A percentile compares a stretch with the other conserved stretches of the same genome.
These are phyloP conservation scores for Lentithecium fluviatile DNA, from an alignment of 495 filamentous ascomycete species.

Conservation along the genomic window DNA sequence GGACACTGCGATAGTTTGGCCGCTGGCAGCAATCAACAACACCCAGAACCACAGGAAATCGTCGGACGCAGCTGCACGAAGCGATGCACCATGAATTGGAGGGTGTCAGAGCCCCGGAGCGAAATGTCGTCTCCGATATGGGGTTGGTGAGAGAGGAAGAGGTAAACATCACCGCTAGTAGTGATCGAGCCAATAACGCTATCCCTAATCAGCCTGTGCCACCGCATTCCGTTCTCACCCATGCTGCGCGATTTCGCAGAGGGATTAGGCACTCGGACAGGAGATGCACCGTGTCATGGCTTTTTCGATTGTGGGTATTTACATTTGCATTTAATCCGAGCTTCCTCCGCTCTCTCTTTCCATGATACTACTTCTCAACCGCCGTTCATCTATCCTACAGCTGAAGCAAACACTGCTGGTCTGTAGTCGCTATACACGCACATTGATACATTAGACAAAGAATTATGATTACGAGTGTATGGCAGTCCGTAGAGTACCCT, in stretches of 20 bases:
- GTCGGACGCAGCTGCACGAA: conserved; percentile 13
- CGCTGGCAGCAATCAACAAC: conserved; percentile 10
- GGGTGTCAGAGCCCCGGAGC: conserved; percentile 3
- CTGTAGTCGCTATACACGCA: conserved; percentile 4
- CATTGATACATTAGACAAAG: conserved; percentile 22
- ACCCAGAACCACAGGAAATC: conserved; percentile 1
- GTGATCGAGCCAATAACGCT: conserved; percentile 34
- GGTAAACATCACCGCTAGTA: conserved; percentile 28
- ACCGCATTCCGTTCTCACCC: conserved; percentile 22
- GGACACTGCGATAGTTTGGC: conserved; percentile 30
- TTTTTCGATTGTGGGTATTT: background rate
- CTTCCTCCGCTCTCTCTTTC: background rate
- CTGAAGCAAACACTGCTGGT: background rate
- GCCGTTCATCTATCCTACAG: conserved; percentile 4
- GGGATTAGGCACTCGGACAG: background rate
- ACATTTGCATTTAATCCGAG: background rate
- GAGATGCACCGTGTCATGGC: background rate
- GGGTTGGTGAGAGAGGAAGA: conserved; percentile 19
- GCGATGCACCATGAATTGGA: conserved; percentile 23
- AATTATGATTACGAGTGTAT: conserved; percentile 20
- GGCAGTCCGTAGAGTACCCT: conserved; percentile 16
- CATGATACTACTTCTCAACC: background rate
- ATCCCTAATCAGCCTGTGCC: conserved; percentile 24
- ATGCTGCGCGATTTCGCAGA: background rate
- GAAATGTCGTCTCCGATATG: conserved; percentile 24